Evolutionary conservation across 371 early-diverging fungal genomes (phyloP), one percentile per base, ranked within the genome.

Genomic region (Syncephalis plumigaleata): DNA sequence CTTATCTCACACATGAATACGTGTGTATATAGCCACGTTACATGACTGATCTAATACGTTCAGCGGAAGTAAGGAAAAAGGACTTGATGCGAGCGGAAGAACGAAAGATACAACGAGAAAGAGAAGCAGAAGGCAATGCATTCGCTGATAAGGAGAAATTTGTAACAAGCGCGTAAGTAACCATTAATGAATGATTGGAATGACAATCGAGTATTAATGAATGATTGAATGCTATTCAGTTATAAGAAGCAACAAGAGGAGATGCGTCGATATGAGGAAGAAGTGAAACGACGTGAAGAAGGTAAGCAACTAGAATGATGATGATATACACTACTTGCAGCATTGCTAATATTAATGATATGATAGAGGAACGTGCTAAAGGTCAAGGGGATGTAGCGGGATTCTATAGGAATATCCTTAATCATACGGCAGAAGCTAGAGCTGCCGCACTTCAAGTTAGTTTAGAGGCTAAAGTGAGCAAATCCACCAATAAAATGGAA

Each of bases 131-230:
- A 53, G 79, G 75, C 3, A 80, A 75, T 1, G 49, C 63, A 62
- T 82, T 67, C 59, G 75, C 64, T 21, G 79, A 84, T 59, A 87
- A 82, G 60, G 93, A 92, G 54, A 75, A 69, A 38, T 90, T 92
- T 59, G 79, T 87, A 26, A 94, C 95, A 0, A 71, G 71, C 25
- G 79, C 86, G 53, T 81, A 77, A 58, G 62, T 53, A 4, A n/a
- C 8, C 21, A 20, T 9, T 51, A 22, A 17, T 26, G 31, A 8
- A 42, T 39, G n/a, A n/a, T n/a, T n/a, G n/a, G n/a, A n/a, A n/a
- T n/a, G n/a, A n/a, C n/a, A n/a, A n/a, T n/a, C n/a, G n/a, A n/a
- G n/a, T n/a, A n/a, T n/a, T n/a, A n/a, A n/a, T n/a, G n/a, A n/a
- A n/a, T n/a, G n/a, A n/a, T n/a, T 46, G 46, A 24, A 26, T 11